Conservation (phyloP, 495 filamentous ascomycete species). For the Trichoderma parareesei region DNA sequence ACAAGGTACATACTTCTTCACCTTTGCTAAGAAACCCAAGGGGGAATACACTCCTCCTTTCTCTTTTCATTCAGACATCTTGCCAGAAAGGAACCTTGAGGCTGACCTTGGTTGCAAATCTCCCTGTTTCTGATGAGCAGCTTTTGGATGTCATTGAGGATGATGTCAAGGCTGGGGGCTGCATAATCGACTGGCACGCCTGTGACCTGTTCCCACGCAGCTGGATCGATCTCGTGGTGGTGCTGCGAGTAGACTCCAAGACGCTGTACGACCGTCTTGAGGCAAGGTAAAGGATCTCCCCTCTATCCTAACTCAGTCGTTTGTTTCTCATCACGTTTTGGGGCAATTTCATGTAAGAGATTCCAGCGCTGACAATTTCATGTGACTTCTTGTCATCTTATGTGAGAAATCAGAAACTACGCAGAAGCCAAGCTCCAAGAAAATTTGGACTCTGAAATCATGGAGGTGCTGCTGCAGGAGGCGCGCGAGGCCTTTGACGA, state of each 20-base stretch:
- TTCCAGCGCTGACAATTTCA: neutral
- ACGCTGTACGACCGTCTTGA: constrained; percentile 79
- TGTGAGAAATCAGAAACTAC: constrained; percentile 49
- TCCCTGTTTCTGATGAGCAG: constrained; percentile 28
- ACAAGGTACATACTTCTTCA: constrained; percentile 55
- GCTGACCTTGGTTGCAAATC: neutral
- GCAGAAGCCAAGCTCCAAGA: constrained; percentile 83
- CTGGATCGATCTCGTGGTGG: constrained; percentile 94
- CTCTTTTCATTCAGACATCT: neutral
- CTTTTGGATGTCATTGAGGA: constrained; percentile 85
- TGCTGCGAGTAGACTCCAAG: constrained; percentile 70
- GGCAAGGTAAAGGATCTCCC: constrained; percentile 43
- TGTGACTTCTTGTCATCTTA: neutral
- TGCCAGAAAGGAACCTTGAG: neutral
- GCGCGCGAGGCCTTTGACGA: constrained; percentile 79
- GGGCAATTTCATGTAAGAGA: too few species aligned
- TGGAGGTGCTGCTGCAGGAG: constrained; percentile 88
- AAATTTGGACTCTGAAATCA: constrained; percentile 96
- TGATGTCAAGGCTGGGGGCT: constrained; percentile 69
- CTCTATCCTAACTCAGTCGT: neutral
- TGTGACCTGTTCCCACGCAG: constrained; percentile 91
- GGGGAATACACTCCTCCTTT: neutral
- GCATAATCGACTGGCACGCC: constrained; percentile 95
- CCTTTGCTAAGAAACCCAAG: neutral
- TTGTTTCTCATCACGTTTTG: neutral